Evolutionary conservation across 73 alveolate genomes (phyloP), one percentile per base, ranked within the genome.

Genomic region (Symbiodinium natans): DNA sequence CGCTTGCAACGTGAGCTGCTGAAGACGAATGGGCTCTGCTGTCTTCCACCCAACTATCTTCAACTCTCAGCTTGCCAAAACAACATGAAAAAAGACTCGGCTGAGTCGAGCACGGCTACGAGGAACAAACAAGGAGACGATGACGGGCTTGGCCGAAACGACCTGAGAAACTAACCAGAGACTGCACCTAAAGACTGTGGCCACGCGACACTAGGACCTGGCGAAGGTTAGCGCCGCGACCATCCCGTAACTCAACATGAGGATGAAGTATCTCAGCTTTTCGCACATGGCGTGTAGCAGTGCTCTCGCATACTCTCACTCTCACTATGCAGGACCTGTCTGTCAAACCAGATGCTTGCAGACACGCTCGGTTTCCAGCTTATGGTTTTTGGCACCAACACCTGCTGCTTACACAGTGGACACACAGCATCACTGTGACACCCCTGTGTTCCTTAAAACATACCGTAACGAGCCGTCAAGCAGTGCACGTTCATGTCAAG

Each of bases 331-430:
- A 63, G 36, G 39, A 1, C 4, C 31, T 7, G 31, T 13, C 43
- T n/a, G 42, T n/a, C 31, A n/a, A 11, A 63, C 17, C 40, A 0
- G 19, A 2, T 63, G 40, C 40, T 6, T 46, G 17, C 59, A 46
- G 13, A 6, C 4, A n/a, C 40, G 29, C 84, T 74, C 11, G 84
- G 84, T 27, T 43, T 3, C 89, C 39, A 25, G 39, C 97, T 90
- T 90, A 85, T 90, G 97, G 38, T 90, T 90, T 38, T 90, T 71
- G 77, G 97, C 97, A 25, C 97, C 97, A 34, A 90, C 97, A n/a
- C 97, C 97, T 90, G 40, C 29, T 63, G 23, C 27, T 27, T 46
- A 2, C 63, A 3, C 25, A 80, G 8, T 9, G 48, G 23, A 23
- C 85, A 27, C 27, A n/a, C n/a, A n/a, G n/a, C n/a, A n/a, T n/a